A percentile compares a stretch with the other conserved stretches of the same genome.
phyloP scores from a whole-genome alignment of 139 green algal species.

The Choricystis sp. region DNA sequence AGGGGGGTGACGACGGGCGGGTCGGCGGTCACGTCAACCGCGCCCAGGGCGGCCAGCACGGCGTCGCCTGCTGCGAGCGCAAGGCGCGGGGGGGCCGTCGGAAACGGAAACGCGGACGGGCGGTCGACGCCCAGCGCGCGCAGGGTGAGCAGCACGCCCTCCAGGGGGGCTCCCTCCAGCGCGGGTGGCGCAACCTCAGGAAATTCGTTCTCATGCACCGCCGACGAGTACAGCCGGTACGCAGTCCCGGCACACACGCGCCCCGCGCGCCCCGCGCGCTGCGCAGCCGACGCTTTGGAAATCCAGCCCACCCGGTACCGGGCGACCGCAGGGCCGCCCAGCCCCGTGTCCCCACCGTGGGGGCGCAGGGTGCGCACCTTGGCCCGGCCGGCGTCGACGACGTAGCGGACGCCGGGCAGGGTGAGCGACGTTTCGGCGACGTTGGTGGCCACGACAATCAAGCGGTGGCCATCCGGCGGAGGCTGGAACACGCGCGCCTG shows the following conservation, averaged over 20 bases:
- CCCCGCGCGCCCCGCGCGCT: constrained; percentile 80
- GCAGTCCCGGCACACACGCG: constrained; percentile 83
- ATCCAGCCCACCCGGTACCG: constrained; percentile 72
- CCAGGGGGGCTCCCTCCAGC: constrained; percentile 68
- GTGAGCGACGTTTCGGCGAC: constrained; percentile 96
- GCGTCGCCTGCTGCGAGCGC: constrained; percentile 36
- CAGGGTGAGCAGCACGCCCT: constrained; percentile 79
- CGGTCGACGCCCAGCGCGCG: constrained; percentile 86
- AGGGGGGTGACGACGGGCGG: constrained; percentile 41
- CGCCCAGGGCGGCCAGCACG: constrained; percentile 46
- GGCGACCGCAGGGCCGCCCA: constrained; percentile 19
- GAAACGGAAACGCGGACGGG: constrained; percentile 85
- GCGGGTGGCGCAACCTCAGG: constrained; percentile 58
- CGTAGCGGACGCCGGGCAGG: constrained; percentile 82
- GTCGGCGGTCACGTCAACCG: constrained; percentile 20
- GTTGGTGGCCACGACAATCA: constrained; percentile 94
- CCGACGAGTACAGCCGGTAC: constrained; percentile 59
- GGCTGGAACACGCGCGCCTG: constrained; percentile 65
- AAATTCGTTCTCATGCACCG: constrained; percentile 80
- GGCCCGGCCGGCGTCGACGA: constrained; percentile 67
- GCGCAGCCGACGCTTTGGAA: constrained; percentile 64
- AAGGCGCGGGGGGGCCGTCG: constrained; percentile 46
- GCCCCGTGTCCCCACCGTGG: neutral
- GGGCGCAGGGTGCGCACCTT: constrained; percentile 66
- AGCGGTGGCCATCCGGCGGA: constrained; percentile 42